phyloP scores from a whole-genome alignment of 164 flowering plant species.

The Sedum album region DNA sequence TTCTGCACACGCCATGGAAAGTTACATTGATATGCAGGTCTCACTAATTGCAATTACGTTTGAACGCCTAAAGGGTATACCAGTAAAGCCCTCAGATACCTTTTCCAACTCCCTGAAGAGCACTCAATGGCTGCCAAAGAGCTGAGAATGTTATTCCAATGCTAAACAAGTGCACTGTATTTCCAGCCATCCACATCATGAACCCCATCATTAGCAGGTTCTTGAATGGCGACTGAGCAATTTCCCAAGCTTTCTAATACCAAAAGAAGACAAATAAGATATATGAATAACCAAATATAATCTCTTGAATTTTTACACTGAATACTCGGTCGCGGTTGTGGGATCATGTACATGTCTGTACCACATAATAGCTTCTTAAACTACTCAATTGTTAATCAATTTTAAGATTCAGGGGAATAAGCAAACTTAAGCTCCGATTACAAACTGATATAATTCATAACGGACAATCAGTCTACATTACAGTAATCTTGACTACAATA shows the following conservation, averaged over 20 bases:
- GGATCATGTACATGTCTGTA: neutral
- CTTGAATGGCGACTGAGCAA: conserved; percentile 92
- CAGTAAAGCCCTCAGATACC: conserved; percentile 27
- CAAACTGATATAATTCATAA: too few relatives aligned
- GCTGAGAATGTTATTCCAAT: conserved; percentile 98
- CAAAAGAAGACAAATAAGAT: neutral
- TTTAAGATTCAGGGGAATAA: neutral
- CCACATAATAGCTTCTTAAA: neutral
- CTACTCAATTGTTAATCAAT: neutral
- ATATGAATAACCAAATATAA: neutral
- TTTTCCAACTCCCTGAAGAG: conserved; percentile 95
- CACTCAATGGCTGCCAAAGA: conserved; percentile 96
- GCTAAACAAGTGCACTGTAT: conserved; percentile 92
- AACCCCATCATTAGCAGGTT: conserved; percentile 97
- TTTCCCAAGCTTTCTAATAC: conserved; percentile 98
- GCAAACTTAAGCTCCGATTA: too few relatives aligned
- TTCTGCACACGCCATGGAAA: neutral
- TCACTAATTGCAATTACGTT: neutral
- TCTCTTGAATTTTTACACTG: neutral
- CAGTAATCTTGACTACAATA: too few relatives aligned
- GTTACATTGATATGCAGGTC: too few relatives aligned
- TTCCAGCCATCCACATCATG: conserved; percentile 99
- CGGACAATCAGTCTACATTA: too few relatives aligned
- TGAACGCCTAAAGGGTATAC: neutral
- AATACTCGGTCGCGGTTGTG: too few relatives aligned